A percentile compares a stretch with the other conserved stretches of the same genome.
These are phyloP conservation scores for Cladosporium sp. DNA, from an alignment of 2,329 filamentous ascomycete species.

Conservation along the genomic window DNA sequence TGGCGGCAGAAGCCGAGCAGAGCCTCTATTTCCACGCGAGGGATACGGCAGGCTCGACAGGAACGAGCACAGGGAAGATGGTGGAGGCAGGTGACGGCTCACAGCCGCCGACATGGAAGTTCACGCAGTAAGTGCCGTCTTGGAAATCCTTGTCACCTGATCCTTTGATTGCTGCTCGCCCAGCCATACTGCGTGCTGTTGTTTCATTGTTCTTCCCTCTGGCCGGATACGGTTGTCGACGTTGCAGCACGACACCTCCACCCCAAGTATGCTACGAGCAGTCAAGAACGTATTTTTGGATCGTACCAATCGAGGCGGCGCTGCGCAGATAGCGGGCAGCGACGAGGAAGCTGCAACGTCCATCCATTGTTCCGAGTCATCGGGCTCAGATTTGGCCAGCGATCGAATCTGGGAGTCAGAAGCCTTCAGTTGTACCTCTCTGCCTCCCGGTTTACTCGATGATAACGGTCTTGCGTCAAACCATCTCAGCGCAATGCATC, in stretches of 20 bases:
- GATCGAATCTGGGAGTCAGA: not conserved
- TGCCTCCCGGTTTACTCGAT: not conserved
- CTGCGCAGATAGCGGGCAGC: constrained; percentile 5
- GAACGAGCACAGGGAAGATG: constrained; percentile 59
- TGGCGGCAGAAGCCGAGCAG: constrained; percentile 10
- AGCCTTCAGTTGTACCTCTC: not conserved
- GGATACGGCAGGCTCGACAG: constrained; percentile 12
- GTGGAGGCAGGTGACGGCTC: constrained; percentile 77
- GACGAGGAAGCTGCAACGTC: not conserved
- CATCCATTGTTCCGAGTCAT: constrained; percentile 6
- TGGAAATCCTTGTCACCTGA: not conserved
- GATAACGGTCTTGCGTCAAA: not conserved
- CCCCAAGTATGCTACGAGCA: constrained; percentile 23
- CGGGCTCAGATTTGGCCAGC: constrained; percentile 2
- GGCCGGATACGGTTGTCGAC: constrained; percentile 2
- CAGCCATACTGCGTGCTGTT: not conserved
- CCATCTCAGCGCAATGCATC: not conserved
- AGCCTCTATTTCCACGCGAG: constrained; percentile 8
- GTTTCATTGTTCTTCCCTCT: constrained; percentile 12
- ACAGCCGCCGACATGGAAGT: constrained; percentile 97
- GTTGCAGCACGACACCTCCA: not conserved
- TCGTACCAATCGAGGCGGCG: constrained; percentile 21
- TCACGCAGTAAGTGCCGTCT: constrained; percentile 76
- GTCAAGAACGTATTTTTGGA: constrained; percentile 21
- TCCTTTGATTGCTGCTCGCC: constrained; percentile 1